Base-by-base conservation (phyloP, 140 eudicot genomes). In the Ambrosia hybrid region DNA sequence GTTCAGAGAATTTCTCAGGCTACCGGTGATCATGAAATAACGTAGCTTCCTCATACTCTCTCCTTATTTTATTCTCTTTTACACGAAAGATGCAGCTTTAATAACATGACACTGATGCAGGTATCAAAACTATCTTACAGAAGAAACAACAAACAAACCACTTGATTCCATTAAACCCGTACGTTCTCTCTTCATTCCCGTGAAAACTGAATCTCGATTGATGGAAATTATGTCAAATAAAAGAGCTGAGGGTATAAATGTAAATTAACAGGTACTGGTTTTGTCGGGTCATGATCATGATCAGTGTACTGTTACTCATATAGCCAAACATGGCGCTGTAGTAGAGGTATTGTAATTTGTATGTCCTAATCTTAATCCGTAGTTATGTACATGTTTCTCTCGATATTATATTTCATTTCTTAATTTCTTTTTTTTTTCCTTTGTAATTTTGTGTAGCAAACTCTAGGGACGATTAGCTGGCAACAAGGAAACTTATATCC, bases 281-380 rank as follows among this genome's bases (percentile, higher is more conserved):
- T 85, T 94, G 46, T 94, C 99, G 51, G 99, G 97, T 49, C 99
- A 94, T 72, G 99, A 94, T 82, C 99, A 94, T 36, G 99, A 94
- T 86, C 99, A 90, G 71, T 94, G 99, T 78, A 84, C 86, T 57
- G 88, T 94, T 43, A 78, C 82, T 72, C 99, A 94, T 80, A 37
- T 15, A 71, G 73, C 87, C 57, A 76, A 85, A 68, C 67, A 84
- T 46, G 95, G 96, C 68, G 71, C 85, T 14, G 90, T 88, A 2
- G 75, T 62, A 64, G 99, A 94, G 96, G 99, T 94, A 81, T n/a
- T n/a, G n/a, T n/a, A n/a, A n/a, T n/a, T 36, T 76, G 79, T 55
- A 30, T 45, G 15, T 61, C 49, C 46, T 72, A 38, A 7, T 38
- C 43, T 65, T 9, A 41, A 5, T 41, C 46, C 5, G 30, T 61